Percentiles rank a stretch among this genome's conserved stretches.
phyloP scores from a whole-genome alignment of 2,329 filamentous ascomycete species.

The Sporothrix pallida region DNA sequence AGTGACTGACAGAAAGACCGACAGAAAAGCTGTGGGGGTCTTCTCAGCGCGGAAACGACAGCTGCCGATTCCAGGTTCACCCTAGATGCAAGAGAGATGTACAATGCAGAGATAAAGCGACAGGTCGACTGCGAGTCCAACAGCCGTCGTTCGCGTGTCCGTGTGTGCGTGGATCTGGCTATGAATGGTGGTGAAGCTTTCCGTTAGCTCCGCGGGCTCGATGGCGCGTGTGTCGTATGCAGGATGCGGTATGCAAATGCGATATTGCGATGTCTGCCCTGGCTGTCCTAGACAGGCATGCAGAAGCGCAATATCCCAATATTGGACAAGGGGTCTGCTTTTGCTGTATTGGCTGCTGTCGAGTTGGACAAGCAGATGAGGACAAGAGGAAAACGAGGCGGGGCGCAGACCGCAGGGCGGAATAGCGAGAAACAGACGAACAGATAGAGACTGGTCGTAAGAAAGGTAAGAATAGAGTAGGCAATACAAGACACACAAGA shows the following conservation, averaged over 20 bases:
- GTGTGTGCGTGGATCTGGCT: neutral
- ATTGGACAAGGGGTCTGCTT: slow-evolving; percentile 26
- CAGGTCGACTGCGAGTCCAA: neutral
- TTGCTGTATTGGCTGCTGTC: slow-evolving; percentile 17
- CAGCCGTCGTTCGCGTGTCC: neutral
- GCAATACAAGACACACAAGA: neutral
- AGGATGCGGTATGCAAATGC: neutral
- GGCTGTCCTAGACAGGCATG: slow-evolving; percentile 4
- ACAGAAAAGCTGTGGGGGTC: neutral
- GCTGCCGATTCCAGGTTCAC: neutral
- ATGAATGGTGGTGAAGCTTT: neutral
- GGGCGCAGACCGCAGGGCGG: neutral
- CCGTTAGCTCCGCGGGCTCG: neutral
- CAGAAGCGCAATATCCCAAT: slow-evolving; percentile 24
- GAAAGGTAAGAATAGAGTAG: neutral
- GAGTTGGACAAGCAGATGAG: neutral
- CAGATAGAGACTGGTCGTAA: neutral
- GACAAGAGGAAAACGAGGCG: slow-evolving; percentile 14
- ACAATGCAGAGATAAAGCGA: neutral
- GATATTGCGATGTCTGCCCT: slow-evolving; percentile 10
- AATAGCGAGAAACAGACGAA: slow-evolving; percentile 18
- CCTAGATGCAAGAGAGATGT: neutral
- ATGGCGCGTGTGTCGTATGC: neutral
- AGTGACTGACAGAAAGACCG: neutral
- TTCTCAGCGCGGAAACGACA: too few species aligned